Base-by-base conservation (phyloP, 1,284 basidiomycete genomes). In the Microbotryum lychnidis-dioicae region DNA sequence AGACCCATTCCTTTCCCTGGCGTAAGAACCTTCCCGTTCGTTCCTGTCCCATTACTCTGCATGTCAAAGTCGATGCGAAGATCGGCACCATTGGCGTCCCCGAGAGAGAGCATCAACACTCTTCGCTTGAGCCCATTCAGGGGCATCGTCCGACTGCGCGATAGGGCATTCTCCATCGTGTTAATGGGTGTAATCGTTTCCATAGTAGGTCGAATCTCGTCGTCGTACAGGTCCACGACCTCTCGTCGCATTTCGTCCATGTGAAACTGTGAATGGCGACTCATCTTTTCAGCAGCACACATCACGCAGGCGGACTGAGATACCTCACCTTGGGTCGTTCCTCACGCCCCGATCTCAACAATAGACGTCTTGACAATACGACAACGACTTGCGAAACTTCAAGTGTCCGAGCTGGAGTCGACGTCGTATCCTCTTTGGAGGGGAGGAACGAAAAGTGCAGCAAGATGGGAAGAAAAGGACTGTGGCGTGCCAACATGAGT, bases 21-120 rank as follows among this genome's bases (percentile, higher is more conserved):
- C n/a, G 51, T 25, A 2, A 53, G 10, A 1, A 3, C 20, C 27
- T 21, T 21, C 8, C 56, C 56, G 21, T 52, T 44, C 7, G 48
- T 16, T 20, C 49, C n/a, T 6, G 12, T 7, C 20, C 49, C 37
- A 27, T n/a, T 27, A 10, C 37, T 31, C 42, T 58, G 57, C 10
- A 58, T 27, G 9, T 42, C 37, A 33, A 58, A 52, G 4, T 45
- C 50, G 50, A 58, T 25, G 50, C 33, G 52, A 31, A 58, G n/a
- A 33, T 58, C 57, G 27, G 27, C n/a, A 25, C 50, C 57, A 5
- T 54, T 23, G 18, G 25, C 48, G 10, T 31, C 25, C n/a, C 25
- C 51, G 23, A 53, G 51, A 25, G n/a, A 9, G 31, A 53, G 51
- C n/a, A 25, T 23, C 51, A n/a, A 33, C 12, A 27, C n/a, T 53